These are phyloP conservation scores for Phoma sp. DNA, from an alignment of 2,329 filamentous ascomycete genomes.

Conservation along the genomic window DNA sequence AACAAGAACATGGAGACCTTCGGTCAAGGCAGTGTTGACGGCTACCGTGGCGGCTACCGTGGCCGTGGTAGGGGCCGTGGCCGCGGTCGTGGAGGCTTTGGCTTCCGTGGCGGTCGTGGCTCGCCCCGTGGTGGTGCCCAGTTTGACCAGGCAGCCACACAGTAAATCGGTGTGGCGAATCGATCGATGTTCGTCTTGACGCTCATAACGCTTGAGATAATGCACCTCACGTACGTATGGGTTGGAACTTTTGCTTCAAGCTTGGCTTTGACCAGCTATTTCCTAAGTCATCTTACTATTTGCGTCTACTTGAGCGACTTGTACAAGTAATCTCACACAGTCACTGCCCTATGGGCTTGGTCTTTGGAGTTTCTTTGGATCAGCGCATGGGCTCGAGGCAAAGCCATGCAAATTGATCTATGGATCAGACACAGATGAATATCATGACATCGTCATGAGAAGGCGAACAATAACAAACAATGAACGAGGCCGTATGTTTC, in stretches of 20 bases:
- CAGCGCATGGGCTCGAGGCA: constrained; percentile 8
- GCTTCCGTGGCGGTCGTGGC: constrained; percentile 57
- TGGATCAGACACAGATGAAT: neutral
- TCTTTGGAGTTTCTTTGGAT: constrained; percentile 17
- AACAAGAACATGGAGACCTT: constrained; percentile 98
- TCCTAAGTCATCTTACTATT: constrained; percentile 10
- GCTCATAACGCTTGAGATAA: too few species aligned
- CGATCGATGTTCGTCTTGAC: too few species aligned
- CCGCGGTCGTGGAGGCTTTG: constrained; percentile 57
- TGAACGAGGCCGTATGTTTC: neutral
- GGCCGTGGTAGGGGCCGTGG: constrained; percentile 80
- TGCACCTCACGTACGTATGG: neutral
- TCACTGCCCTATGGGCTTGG: constrained; percentile 21
- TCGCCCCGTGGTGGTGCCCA: constrained; percentile 42
- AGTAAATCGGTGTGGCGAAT: constrained; percentile 11
- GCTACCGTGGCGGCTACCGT: constrained; percentile 77
- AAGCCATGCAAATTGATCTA: constrained; percentile 3
- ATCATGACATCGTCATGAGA: constrained; percentile 16
- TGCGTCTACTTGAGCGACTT: constrained; percentile 25
- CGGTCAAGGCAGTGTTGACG: constrained; percentile 93
- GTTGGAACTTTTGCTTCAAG: neutral
- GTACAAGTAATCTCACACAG: constrained; percentile 22
- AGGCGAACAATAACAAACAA: constrained; percentile 6
- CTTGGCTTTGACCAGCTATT: constrained; percentile 1
- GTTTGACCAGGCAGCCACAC: constrained; percentile 34